These are phyloP conservation scores for Mortierella sp. DNA, from an alignment of 371 early-diverging fungal genomes.

Conservation along the genomic window DNA sequence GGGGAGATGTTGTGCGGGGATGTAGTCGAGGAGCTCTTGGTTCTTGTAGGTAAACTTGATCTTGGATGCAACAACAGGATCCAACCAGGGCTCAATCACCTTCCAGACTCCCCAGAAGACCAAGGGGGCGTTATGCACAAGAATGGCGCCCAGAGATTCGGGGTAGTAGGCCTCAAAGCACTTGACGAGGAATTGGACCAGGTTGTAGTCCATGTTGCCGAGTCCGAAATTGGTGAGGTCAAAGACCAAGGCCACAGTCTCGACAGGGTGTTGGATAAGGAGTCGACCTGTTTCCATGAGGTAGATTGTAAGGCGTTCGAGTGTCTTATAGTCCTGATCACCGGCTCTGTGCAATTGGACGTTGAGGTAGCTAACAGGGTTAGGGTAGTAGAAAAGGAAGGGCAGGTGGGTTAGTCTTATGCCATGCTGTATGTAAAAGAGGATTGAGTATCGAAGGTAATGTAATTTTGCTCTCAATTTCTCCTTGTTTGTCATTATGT, in stretches of 20 bases:
- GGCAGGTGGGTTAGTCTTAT: background rate
- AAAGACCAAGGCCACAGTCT: slow-evolving; percentile 79
- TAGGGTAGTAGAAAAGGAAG: background rate
- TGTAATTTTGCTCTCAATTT: background rate
- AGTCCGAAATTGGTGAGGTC: slow-evolving; percentile 85
- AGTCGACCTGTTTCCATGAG: slow-evolving; percentile 85
- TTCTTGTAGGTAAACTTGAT: slow-evolving; percentile 83
- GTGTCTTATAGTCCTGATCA: slow-evolving; percentile 63
- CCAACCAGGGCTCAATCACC: slow-evolving; percentile 80
- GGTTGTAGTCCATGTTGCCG: slow-evolving; percentile 80
- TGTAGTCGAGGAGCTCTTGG: slow-evolving; percentile 69
- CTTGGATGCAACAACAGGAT: slow-evolving; percentile 88
- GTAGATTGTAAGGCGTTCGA: slow-evolving; percentile 75
- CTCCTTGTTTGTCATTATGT: background rate
- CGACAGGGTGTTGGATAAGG: slow-evolving; percentile 75
- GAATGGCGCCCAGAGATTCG: slow-evolving; percentile 81
- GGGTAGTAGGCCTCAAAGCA: slow-evolving; percentile 93
- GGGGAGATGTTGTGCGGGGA: slow-evolving; percentile 62
- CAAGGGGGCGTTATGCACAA: slow-evolving; percentile 90
- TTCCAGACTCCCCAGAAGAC: slow-evolving; percentile 86
- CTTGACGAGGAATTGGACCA: slow-evolving; percentile 84
- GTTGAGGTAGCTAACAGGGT: slow-evolving; percentile 64
- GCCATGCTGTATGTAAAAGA: background rate
- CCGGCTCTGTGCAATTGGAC: slow-evolving; percentile 66
- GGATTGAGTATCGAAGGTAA: background rate